Percentiles rank a stretch among this genome's conserved stretches.
phyloP scores from a whole-genome alignment of 495 filamentous ascomycete species.

The Xylaria flabelliformis region DNA sequence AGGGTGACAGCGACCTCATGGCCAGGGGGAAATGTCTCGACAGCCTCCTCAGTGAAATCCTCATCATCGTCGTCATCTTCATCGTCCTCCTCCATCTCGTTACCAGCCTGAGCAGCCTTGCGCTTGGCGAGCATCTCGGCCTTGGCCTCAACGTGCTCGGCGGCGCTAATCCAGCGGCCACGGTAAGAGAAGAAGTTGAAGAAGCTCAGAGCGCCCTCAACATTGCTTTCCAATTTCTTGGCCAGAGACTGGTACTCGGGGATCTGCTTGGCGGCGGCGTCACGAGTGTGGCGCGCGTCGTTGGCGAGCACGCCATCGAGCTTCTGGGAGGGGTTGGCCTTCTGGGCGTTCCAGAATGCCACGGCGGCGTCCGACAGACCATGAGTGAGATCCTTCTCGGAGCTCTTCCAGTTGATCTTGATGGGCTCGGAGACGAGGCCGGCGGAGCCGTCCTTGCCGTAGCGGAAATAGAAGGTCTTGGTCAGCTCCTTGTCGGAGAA shows the following conservation, averaged over 20 bases:
- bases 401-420: conserved; percentile 72
- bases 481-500: conserved; percentile 67
- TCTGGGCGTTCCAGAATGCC: conserved; percentile 63
- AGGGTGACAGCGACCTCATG: conserved; percentile 73
- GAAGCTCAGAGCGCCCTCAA: conserved; percentile 64
- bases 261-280: conserved; percentile 27
- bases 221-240: conserved; percentile 51
- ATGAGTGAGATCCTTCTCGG: conserved; percentile 68
- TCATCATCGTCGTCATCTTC: conserved; percentile 57
- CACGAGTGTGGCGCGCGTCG: conserved; percentile 39
- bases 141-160: conserved; percentile 60
- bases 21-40: conserved; percentile 73
- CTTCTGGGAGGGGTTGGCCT: conserved; percentile 56
- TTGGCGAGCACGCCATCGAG: conserved; percentile 32
- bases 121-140: conserved; percentile 58
- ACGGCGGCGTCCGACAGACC: conserved; percentile 69
- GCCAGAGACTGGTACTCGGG: conserved; percentile 48
- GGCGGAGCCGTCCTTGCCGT: conserved; percentile 62
- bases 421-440: conserved; percentile 76
- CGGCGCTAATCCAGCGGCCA: conserved; percentile 62
- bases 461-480: conserved; percentile 76
- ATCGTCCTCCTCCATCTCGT: conserved; percentile 51
- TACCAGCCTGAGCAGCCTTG: conserved; percentile 55
- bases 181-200: conserved; percentile 77
- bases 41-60: conserved; percentile 48